These are phyloP conservation scores for Gryganskiella cystojenkinii DNA, from an alignment of 192 early-diverging fungal species.

Conservation along the genomic window DNA sequence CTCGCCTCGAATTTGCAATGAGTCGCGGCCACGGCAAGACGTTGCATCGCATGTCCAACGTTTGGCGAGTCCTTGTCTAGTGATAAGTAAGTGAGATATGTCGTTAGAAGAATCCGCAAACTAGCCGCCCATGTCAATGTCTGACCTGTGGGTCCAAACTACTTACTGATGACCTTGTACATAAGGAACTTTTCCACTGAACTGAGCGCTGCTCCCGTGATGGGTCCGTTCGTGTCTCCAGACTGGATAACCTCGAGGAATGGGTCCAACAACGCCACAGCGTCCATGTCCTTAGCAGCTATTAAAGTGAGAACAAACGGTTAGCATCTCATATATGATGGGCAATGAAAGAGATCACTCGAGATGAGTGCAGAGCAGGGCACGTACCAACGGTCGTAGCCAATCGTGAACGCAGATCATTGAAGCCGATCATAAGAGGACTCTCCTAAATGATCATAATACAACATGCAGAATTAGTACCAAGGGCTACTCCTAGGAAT, in stretches of 20 bases:
- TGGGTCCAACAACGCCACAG: constrained; percentile 81
- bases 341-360: too few species aligned
- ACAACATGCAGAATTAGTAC: neutral
- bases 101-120: constrained; percentile 39
- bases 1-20: constrained; percentile 97
- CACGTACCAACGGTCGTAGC: constrained; percentile 60
- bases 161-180: constrained; percentile 77
- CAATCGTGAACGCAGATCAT: constrained; percentile 68
- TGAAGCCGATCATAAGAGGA: constrained; percentile 76
- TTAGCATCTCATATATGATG: too few species aligned
- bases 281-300: constrained; percentile 74
- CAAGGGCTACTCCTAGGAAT: neutral
- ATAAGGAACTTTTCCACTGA: constrained; percentile 92
- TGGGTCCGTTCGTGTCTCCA: constrained; percentile 94
- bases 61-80: constrained; percentile 68
- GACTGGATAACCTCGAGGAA: constrained; percentile 94
- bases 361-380: neutral
- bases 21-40: constrained; percentile 84
- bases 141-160: neutral
- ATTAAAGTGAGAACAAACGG: constrained; percentile 11
- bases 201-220: constrained; percentile 90
- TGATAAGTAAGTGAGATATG: neutral
- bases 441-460: constrained; percentile 58
- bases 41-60: constrained; percentile 75
- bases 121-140: neutral